phyloP scores from a whole-genome alignment of 2,329 filamentous ascomycete species.

The Aciculosporium take region DNA sequence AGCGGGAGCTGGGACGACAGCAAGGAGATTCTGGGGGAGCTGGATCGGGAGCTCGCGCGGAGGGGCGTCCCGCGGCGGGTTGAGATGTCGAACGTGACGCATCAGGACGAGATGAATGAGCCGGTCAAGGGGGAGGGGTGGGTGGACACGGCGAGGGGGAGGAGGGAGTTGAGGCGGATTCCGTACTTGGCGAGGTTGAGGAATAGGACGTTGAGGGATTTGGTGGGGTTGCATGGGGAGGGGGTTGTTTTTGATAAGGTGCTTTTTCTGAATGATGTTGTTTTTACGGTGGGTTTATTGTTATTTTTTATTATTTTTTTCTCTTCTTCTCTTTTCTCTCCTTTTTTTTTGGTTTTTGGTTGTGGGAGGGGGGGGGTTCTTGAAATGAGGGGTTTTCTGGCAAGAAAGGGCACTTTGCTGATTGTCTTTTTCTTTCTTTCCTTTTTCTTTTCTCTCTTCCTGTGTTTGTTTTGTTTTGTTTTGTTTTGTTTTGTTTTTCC shows the following conservation, averaged over 20 bases:
- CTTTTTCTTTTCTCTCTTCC: no score
- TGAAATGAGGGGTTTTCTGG: no score
- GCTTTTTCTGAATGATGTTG: constrained; percentile 49
- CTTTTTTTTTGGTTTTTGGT: not conserved
- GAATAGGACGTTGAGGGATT: constrained; percentile 47
- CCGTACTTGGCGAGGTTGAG: constrained; percentile 52
- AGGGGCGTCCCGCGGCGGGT: constrained; percentile 41
- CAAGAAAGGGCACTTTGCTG: no score
- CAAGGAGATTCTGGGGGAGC: constrained; percentile 42
- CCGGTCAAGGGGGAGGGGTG: constrained; percentile 39
- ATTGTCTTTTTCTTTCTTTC: no score
- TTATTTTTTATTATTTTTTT: not conserved
- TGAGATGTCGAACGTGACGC: constrained; percentile 42
- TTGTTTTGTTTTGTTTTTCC: no score
- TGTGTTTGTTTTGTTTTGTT: no score
- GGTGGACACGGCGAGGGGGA: constrained; percentile 42
- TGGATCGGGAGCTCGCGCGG: constrained; percentile 39
- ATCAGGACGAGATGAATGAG: constrained; percentile 38
- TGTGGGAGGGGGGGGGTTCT: no score
- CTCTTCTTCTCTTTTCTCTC: not conserved
- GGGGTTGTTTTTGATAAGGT: constrained; percentile 43
- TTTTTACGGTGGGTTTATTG: constrained; percentile 33
- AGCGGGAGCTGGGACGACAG: constrained; percentile 57
- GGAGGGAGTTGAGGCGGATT: constrained; percentile 47
- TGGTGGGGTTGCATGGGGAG: constrained; percentile 34